Percentiles rank a stretch among this genome's conserved stretches.
These are phyloP conservation scores for Rhodamnia argentea DNA, from an alignment of 345 rosid species.

Conservation along the genomic window DNA sequence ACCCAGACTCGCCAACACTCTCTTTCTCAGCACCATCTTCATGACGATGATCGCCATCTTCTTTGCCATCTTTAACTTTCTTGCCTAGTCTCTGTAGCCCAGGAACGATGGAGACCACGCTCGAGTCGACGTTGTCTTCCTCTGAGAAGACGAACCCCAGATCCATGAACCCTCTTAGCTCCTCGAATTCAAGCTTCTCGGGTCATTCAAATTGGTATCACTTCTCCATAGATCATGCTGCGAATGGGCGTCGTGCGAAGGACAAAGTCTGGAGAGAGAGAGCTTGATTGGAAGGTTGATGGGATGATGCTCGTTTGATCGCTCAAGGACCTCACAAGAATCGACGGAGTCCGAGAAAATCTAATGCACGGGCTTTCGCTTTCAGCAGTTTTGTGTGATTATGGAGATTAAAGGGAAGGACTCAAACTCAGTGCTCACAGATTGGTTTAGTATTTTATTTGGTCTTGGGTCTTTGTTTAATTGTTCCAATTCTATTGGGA, in stretches of 20 bases:
- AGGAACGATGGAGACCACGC: conserved; percentile 59
- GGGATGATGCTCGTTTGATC: conserved; percentile 21
- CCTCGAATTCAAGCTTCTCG: conserved; percentile 42
- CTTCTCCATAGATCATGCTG: conserved; percentile 3
- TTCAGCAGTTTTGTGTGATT: not conserved
- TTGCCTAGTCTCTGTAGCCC: conserved; percentile 48
- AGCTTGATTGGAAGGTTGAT: not conserved
- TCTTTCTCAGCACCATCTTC: not conserved
- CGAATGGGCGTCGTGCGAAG: conserved; percentile 11
- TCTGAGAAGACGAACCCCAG: conserved; percentile 73
- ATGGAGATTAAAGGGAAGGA: not conserved
- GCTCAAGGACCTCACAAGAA: conserved; percentile 35
- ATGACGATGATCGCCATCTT: not conserved
- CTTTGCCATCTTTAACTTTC: conserved; percentile 14
- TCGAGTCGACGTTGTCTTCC: conserved; percentile 45
- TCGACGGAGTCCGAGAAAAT: conserved; percentile 5
- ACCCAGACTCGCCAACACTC: not conserved
- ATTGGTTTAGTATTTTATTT: not conserved
- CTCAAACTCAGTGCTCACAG: not conserved
- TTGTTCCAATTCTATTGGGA: not conserved
- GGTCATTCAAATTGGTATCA: not conserved
- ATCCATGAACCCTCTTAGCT: conserved; percentile 78
- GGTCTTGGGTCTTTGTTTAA: not conserved
- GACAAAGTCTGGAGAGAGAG: conserved; percentile 33
- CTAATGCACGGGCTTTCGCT: not conserved